Percentiles rank a stretch among this genome's conserved stretches.
These are phyloP conservation scores for Aspergillus sparsus DNA, from an alignment of 495 filamentous ascomycete genomes.

Conservation along the genomic window DNA sequence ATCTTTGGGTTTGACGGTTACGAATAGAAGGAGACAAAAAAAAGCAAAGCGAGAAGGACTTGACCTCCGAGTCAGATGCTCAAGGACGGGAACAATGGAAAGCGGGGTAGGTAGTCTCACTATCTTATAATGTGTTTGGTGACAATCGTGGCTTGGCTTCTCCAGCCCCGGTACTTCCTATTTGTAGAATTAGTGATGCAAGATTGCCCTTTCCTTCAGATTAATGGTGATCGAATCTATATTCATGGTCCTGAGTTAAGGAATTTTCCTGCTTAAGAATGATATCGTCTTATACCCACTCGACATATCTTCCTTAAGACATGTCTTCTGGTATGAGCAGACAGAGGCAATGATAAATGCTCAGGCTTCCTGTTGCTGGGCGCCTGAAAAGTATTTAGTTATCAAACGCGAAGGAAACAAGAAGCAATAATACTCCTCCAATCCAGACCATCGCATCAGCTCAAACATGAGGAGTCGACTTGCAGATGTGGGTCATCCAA, in stretches of 20 bases:
- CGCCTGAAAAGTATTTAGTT: too few relatives aligned
- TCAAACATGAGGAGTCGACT: slow-evolving; percentile 19
- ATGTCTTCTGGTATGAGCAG: too few relatives aligned
- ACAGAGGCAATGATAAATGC: not conserved
- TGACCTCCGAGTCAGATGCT: slow-evolving; percentile 16
- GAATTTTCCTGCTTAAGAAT: too few relatives aligned
- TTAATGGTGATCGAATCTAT: not conserved
- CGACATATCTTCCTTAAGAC: too few relatives aligned
- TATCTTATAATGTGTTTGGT: not conserved
- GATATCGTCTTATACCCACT: too few relatives aligned
- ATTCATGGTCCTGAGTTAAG: too few relatives aligned
- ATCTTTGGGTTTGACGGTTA: slow-evolving; percentile 30
- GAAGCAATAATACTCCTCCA: not conserved
- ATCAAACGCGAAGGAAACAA: not conserved
- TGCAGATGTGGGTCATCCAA: slow-evolving; percentile 13
- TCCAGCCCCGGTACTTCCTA: too few relatives aligned
- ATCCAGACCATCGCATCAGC: not conserved
- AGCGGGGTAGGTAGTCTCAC: slow-evolving; percentile 19
- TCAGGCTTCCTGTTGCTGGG: not conserved
- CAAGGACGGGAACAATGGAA: slow-evolving; percentile 13
- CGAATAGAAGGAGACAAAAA: slow-evolving; percentile 12
- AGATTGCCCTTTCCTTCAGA: not conserved
- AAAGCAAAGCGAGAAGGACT: slow-evolving; percentile 19
- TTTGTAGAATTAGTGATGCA: not conserved
- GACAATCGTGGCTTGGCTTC: not conserved